A percentile compares a stretch with the other conserved stretches of the same genome.
Conservation (phyloP, 75 land plant genomes). For the Picea glauca region DNA sequence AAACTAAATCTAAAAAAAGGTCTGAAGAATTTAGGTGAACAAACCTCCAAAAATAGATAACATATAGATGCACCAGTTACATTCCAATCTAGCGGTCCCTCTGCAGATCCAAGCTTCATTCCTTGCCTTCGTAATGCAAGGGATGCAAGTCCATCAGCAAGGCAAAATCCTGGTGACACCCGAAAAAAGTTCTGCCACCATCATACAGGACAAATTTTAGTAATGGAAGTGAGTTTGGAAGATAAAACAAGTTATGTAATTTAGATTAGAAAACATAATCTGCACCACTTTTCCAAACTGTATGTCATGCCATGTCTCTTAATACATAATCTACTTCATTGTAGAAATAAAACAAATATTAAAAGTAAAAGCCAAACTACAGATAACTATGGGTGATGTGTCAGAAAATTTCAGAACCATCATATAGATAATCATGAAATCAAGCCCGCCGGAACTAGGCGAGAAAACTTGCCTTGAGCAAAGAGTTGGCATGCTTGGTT, state of each 20-base stretch:
- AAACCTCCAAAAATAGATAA: conserved; percentile 62
- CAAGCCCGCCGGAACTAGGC: neutral
- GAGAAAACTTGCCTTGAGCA: conserved; percentile 46
- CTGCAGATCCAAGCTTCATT: conserved; percentile 46
- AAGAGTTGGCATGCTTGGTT: conserved; percentile 41
- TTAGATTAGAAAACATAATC: neutral
- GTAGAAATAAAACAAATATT: neutral
- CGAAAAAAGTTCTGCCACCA: conserved; percentile 57
- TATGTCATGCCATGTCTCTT: neutral
- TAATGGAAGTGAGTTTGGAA: neutral
- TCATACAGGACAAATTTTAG: neutral
- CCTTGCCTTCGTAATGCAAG: conserved; percentile 74
- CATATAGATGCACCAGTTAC: conserved; percentile 67
- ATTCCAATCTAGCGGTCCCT: conserved; percentile 57
- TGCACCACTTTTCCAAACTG: neutral
- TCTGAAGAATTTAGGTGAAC: neutral
- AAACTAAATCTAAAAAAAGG: neutral
- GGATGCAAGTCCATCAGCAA: conserved; percentile 86
- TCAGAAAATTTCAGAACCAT: neutral
- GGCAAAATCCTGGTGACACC: conserved; percentile 75
- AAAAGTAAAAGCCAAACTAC: neutral
- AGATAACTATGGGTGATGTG: neutral
- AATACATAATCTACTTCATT: neutral
- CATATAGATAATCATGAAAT: neutral
- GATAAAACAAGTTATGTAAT: neutral